Evolutionary conservation across 176 grass and related monocot species (phyloP).

Genomic region (Ampelocalamus luodianensis): DNA sequence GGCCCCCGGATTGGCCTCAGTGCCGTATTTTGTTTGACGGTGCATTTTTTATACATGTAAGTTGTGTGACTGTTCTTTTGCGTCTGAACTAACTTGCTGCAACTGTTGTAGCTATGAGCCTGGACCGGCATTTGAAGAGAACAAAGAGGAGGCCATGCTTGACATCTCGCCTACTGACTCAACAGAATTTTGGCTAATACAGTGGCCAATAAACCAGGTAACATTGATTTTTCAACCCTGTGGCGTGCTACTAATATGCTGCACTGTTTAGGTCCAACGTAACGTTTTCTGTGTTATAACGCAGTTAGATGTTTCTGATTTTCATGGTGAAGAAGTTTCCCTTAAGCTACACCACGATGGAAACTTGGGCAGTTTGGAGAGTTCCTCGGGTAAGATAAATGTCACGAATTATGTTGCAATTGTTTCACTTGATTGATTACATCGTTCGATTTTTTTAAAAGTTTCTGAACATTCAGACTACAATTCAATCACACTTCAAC

Average conservation of each 20-base stretch:
- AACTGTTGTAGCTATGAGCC: slow-evolving; percentile 63
- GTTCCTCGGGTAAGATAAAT: slow-evolving; percentile 60
- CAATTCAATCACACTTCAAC: neutral
- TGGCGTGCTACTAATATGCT: slow-evolving; percentile 22
- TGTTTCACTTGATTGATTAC: neutral
- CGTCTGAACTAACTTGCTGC: slow-evolving; percentile 24
- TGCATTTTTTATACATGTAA: neutral
- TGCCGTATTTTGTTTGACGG: neutral
- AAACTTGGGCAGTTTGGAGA: slow-evolving; percentile 65
- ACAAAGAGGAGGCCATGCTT: slow-evolving; percentile 39
- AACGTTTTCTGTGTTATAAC: slow-evolving; percentile 10
- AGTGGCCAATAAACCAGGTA: slow-evolving; percentile 79
- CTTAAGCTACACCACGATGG: slow-evolving; percentile 59
- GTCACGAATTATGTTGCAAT: neutral
- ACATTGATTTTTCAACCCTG: neutral
- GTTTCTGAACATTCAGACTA: slow-evolving; percentile 9
- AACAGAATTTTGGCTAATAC: slow-evolving; percentile 83
- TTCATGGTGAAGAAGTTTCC: slow-evolving; percentile 69
- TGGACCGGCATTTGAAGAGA: slow-evolving; percentile 53
- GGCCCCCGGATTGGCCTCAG: neutral
- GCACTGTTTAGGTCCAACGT: neutral
- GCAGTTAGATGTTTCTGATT: slow-evolving; percentile 66
- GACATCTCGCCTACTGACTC: slow-evolving; percentile 62
- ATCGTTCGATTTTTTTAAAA: slow-evolving; percentile 10
- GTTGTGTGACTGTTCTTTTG: neutral